Conservation (phyloP, 106 monocot species). For the Acorus calamus region DNA sequence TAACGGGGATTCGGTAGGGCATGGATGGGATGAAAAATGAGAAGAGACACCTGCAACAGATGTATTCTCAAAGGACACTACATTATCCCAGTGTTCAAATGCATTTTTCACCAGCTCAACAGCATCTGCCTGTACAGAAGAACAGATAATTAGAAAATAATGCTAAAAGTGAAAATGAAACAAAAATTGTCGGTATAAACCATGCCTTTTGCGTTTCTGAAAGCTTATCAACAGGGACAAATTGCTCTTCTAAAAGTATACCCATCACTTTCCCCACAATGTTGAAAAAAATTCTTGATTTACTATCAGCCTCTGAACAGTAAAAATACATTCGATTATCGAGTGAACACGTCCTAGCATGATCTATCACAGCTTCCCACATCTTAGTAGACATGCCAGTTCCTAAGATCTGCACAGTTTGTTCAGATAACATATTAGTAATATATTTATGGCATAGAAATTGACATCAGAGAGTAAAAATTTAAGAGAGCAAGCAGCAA, state of each 20-base stretch:
- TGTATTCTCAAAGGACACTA: conserved; percentile 18
- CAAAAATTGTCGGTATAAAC: not conserved
- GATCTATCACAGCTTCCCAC: conserved; percentile 87
- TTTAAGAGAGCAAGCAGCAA: too few species aligned
- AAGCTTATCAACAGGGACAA: conserved; percentile 34
- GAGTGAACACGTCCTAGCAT: conserved; percentile 64
- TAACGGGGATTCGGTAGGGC: conserved; percentile 1
- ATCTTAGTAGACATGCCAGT: conserved; percentile 89
- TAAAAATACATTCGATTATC: conserved; percentile 38
- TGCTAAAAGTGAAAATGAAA: not conserved
- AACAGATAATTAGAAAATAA: not conserved
- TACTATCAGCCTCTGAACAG: conserved; percentile 14
- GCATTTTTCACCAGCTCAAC: conserved; percentile 32
- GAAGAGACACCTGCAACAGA: conserved; percentile 7
- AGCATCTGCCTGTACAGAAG: conserved; percentile 41
- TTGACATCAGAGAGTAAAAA: too few species aligned
- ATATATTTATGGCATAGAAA: too few species aligned
- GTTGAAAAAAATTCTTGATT: conserved; percentile 58
- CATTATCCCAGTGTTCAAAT: conserved; percentile 37
- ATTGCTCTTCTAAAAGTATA: conserved; percentile 31
- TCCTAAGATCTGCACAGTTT: conserved; percentile 69
- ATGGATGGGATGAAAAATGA: conserved; percentile 8
- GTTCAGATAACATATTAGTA: not conserved
- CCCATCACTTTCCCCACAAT: conserved; percentile 65
- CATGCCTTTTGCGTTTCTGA: conserved; percentile 56